phyloP scores from a whole-genome alignment of 305 asterid species.

The Ajuga reptans region DNA sequence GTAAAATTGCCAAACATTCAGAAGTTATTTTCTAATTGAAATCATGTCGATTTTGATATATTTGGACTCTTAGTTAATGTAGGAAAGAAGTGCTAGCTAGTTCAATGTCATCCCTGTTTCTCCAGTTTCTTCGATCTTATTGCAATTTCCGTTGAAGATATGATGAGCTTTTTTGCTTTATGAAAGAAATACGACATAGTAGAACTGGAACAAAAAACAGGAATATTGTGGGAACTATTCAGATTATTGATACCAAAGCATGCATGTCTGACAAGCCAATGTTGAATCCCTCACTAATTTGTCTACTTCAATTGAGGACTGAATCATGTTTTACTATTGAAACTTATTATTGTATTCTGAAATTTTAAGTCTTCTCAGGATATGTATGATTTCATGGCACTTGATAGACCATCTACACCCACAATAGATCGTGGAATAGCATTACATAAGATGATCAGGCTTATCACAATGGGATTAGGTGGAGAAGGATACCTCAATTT shows the following conservation, averaged over 20 bases:
- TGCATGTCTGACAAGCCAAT: conserved; percentile 11
- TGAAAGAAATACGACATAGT: background rate
- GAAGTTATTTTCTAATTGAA: conserved; percentile 6
- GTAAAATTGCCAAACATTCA: background rate
- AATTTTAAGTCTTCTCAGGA: conserved; percentile 57
- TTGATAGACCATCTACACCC: conserved; percentile 92
- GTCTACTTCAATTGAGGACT: conserved; percentile 7
- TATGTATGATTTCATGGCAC: conserved; percentile 98
- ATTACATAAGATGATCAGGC: conserved; percentile 96
- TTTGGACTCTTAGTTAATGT: conserved; percentile 3
- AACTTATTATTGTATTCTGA: conserved; percentile 16
- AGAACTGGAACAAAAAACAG: background rate
- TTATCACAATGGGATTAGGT: conserved; percentile 94
- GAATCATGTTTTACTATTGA: conserved; percentile 1
- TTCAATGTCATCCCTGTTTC: conserved; percentile 2
- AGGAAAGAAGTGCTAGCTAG: background rate
- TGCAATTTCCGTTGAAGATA: background rate
- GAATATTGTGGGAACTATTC: background rate
- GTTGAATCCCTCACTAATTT: conserved; percentile 4
- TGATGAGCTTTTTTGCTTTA: background rate
- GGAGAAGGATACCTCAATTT: conserved; percentile 99
- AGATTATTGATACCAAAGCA: background rate
- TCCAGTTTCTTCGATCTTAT: background rate
- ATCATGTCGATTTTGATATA: background rate
- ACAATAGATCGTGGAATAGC: conserved; percentile 96